Evolutionary conservation across 176 grass and related monocot species (phyloP), one percentile per base, ranked within the genome.

Genomic region (Carex littledalei): DNA sequence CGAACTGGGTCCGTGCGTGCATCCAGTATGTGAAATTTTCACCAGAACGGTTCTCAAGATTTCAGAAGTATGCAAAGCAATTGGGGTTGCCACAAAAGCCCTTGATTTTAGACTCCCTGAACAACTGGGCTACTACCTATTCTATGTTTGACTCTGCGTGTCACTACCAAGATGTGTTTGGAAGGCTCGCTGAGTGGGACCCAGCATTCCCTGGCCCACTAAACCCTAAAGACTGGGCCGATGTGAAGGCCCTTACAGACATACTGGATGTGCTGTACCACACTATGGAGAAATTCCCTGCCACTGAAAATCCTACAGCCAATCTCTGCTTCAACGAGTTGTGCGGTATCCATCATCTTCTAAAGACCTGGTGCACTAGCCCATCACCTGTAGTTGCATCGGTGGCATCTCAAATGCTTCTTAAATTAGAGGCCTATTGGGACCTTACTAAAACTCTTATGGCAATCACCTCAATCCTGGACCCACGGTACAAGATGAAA

Each of bases 401-500:
- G 21, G 81, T 98, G 81, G 96, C 96, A 71, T 84, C 73, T 39
- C 84, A 91, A 81, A 95, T 98, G 96, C 87, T 98, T 61, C 86
- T 89, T 14, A 95, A 98, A 84, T 95, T 98, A 16, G 96, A 98
- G 71, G 85, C 84, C 5, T 95, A 92, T 84, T 98, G 96, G 96
- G 85, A 92, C 70, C 79, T 85, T 62, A 94, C 88, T 37, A 93
- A 92, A 81, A 91, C 81, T 79, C 82, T 95, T 64, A 99, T 94
- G 91, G 93, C 96, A 79, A 92, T 99, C 64, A 86, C 96, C 82
- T 99, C 96, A 79, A 91, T 99, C 88, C 90, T 99, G 67, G 96
- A 99, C 87, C 96, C 96, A 82, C 86, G 96, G 67, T 99, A 95
- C 81, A 99, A 99, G 91, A 99, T 99, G 96, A 99, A 99, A 86